Evolutionary conservation across 495 filamentous ascomycete species (phyloP).

Genomic region (Xylaria castorea): DNA sequence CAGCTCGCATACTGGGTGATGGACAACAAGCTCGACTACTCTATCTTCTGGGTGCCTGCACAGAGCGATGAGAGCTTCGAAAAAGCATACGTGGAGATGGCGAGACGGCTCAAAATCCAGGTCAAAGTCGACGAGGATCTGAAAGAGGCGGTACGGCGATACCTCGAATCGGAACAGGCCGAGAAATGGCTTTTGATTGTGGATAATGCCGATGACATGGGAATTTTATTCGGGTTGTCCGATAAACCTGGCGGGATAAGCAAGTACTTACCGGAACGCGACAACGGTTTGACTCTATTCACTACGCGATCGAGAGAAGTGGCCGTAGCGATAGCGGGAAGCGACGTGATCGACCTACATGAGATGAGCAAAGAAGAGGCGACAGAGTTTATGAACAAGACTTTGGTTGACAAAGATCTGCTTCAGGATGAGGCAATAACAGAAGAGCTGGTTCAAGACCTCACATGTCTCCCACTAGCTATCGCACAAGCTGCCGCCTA

Average conservation of each 20-base stretch:
- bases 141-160: conserved; percentile 29
- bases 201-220: conserved; percentile 45
- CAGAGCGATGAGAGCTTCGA: conserved; percentile 50
- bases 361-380: conserved; percentile 41
- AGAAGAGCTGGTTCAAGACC: conserved; percentile 38
- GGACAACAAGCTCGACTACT: conserved; percentile 45
- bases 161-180: conserved; percentile 27
- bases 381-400: conserved; percentile 27
- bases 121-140: conserved; percentile 29
- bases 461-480: conserved; percentile 54
- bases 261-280: conserved; percentile 42
- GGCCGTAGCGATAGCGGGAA: conserved; percentile 33
- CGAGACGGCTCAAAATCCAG: conserved; percentile 33
- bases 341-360: conserved; percentile 37
- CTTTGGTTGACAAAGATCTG: conserved; percentile 9
- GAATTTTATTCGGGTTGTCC: not conserved
- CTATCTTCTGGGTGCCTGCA: conserved; percentile 59
- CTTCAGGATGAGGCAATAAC: not conserved
- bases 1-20: conserved; percentile 52
- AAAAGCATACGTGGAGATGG: conserved; percentile 54
- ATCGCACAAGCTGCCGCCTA: conserved; percentile 56
- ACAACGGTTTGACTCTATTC: conserved; percentile 41
- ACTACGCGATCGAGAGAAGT: conserved; percentile 44
- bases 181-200: conserved; percentile 45
- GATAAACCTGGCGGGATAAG: conserved; percentile 28